These are phyloP conservation scores for Fusarium foetens DNA, from an alignment of 2,329 filamentous ascomycete species.

Conservation along the genomic window DNA sequence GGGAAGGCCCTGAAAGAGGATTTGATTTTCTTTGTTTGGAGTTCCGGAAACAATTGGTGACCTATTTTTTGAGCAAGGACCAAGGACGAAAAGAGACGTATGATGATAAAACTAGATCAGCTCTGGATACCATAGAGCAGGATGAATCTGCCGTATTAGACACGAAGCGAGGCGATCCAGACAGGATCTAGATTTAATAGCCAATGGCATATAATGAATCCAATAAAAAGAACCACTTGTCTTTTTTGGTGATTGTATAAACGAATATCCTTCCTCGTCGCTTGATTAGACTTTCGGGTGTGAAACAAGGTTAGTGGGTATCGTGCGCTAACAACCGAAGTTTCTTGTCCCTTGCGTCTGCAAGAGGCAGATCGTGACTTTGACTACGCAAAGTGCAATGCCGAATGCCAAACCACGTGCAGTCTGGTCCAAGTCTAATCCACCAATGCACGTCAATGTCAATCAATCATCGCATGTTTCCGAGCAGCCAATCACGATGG, in stretches of 20 bases:
- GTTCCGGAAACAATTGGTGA: conserved; percentile 27
- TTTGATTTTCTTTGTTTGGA: conserved; percentile 36
- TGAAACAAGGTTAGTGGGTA: not conserved
- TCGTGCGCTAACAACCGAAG: conserved; percentile 5
- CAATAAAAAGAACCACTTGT: not conserved
- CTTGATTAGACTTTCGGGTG: conserved; percentile 16
- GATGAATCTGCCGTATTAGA: conserved; percentile 21
- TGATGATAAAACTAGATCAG: conserved; percentile 33
- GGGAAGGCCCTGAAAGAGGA: not conserved
- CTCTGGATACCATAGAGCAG: conserved; percentile 35
- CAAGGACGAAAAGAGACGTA: conserved; percentile 15
- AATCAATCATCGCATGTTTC: conserved; percentile 19
- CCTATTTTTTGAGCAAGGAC: conserved; percentile 2
- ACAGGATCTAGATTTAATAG: conserved; percentile 32
- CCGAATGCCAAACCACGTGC: conserved; percentile 11
- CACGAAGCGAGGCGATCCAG: conserved; percentile 15
- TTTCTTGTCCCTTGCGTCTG: not conserved
- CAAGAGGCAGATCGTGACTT: conserved; percentile 19
- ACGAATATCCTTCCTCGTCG: not conserved
- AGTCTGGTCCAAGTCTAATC: not conserved
- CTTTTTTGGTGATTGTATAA: not conserved
- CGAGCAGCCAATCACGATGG: conserved; percentile 33
- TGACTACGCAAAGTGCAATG: not conserved
- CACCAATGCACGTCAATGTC: conserved; percentile 24
- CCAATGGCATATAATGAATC: conserved; percentile 14